Base-by-base conservation (phyloP, 306 rosid genomes). In the Quercus bicolor region DNA sequence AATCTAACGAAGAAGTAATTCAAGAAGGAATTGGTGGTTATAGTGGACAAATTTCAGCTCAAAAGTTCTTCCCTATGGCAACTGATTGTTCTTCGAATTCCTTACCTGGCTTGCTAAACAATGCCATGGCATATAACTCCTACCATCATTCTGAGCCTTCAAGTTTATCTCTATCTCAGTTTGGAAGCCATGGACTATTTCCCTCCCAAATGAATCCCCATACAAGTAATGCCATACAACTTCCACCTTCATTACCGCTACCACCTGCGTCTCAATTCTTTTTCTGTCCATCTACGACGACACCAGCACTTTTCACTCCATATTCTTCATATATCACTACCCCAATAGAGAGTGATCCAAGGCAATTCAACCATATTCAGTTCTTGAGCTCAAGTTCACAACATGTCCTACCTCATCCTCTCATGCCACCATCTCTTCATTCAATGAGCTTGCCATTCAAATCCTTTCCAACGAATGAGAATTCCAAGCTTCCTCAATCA, bases 81-180 rank as follows among this genome's bases (percentile, higher is more conserved):
- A 71, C 79, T 5, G 76, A 72, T 70, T 56, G 45, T 72, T 74
- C 87, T 69, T 61, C 83, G 45, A 40, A 40, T 71, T 84, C 85
- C 69, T 88, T 85, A 68, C 89, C 86, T 18, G 79, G 84, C 13
- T 21, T 87, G 70, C 54, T 84, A 5, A 90, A 80, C 82, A 87
- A 87, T 81, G 84, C 72, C 61, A 78, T 82, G 78, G 43, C 89
- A 64, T 85, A 53, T 78, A 87, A 74, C 62, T 21, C 73, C 34
- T 81, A 62, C 78, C 70, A 78, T 79, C 55, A 73, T 75, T 80
- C 80, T 3, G 88, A 82, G 73, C 87, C 92, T 82, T 83, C 93
- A n/a, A 73, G 54, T 34, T 43, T 92, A 34, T 85, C 94, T 73
- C 80, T 93, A 26, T 85, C 97, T 61, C 94, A 91, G 66, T 84